A percentile compares a stretch with the other conserved stretches of the same genome.
Evolutionary conservation across 2,329 filamentous ascomycete species (phyloP).

Genomic region (Lecanosticta acicola): DNA sequence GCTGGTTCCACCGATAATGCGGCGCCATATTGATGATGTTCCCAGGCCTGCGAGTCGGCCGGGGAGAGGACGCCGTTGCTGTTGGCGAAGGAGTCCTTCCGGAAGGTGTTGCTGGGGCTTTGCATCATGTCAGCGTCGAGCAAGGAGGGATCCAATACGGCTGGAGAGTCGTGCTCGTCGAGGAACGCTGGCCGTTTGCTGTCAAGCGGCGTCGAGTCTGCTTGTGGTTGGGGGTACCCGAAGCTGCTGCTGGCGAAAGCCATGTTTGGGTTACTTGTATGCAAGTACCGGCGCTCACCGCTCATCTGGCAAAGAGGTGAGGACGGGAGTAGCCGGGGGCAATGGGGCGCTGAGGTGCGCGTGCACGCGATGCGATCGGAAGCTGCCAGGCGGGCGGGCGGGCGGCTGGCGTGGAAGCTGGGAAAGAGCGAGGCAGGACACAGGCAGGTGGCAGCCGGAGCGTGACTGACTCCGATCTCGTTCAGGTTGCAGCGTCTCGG

Average conservation of each 20-base stretch:
- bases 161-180: constrained; percentile 24
- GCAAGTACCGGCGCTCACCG: constrained; percentile 16
- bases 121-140: constrained; percentile 32
- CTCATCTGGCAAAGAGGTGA: constrained; percentile 26
- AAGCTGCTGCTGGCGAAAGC: constrained; percentile 22
- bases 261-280: constrained; percentile 25
- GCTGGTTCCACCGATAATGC: constrained; percentile 18
- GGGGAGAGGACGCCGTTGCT: constrained; percentile 31
- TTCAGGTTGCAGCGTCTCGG: no score
- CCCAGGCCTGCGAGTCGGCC: constrained; percentile 28
- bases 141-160: constrained; percentile 27
- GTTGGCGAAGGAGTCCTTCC: constrained; percentile 32
- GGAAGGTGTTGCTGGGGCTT: constrained; percentile 24
- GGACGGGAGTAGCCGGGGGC: constrained; percentile 20
- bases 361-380: constrained; percentile 16
- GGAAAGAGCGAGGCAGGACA: no score
- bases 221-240: constrained; percentile 21
- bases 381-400: no score
- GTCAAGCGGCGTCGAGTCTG: constrained; percentile 21
- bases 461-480: no score
- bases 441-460: no score
- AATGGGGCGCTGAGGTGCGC: constrained; percentile 6
- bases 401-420: no score
- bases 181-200: constrained; percentile 24
- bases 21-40: constrained; percentile 23